A percentile compares a stretch with the other conserved stretches of the same genome.
phyloP scores from a whole-genome alignment of 306 rosid genomes.

The Amphicarpaea edgeworthii region DNA sequence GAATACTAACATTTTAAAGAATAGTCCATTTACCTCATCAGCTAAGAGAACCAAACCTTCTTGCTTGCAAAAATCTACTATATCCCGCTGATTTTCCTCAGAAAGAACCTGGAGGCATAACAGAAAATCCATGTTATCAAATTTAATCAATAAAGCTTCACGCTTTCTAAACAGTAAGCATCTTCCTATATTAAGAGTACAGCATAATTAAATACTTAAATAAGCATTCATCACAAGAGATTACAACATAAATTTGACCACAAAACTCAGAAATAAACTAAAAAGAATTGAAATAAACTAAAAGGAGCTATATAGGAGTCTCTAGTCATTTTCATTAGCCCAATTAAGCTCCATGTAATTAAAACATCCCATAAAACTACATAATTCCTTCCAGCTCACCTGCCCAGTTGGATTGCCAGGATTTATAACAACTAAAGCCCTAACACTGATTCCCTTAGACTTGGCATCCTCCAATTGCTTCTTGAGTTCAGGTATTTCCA shows the following conservation, averaged over 20 bases:
- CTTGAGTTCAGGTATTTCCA: conserved; percentile 73
- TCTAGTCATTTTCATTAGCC: background rate
- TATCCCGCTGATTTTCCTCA: conserved; percentile 71
- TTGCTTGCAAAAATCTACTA: conserved; percentile 86
- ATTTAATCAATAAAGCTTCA: conserved; percentile 22
- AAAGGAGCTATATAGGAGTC: background rate
- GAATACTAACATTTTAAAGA: conserved; percentile 14
- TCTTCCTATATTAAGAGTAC: background rate
- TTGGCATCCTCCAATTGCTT: conserved; percentile 78
- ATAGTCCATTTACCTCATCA: conserved; percentile 76
- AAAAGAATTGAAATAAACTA: background rate
- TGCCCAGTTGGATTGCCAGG: conserved; percentile 99
- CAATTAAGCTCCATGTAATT: background rate
- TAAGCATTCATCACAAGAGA: background rate
- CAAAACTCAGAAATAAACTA: background rate
- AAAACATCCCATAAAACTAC: background rate
- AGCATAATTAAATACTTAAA: background rate
- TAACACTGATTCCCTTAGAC: conserved; percentile 79
- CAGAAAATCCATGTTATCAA: conserved; percentile 27
- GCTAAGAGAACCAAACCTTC: conserved; percentile 96
- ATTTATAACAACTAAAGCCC: conserved; percentile 95
- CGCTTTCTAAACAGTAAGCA: background rate
- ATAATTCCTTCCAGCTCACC: conserved; percentile 55
- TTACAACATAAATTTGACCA: background rate
- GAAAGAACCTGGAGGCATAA: conserved; percentile 50